Evolutionary conservation across 805 yeast genomes (phyloP).

Genomic region (Wickerhamiella vanderwaltii): DNA sequence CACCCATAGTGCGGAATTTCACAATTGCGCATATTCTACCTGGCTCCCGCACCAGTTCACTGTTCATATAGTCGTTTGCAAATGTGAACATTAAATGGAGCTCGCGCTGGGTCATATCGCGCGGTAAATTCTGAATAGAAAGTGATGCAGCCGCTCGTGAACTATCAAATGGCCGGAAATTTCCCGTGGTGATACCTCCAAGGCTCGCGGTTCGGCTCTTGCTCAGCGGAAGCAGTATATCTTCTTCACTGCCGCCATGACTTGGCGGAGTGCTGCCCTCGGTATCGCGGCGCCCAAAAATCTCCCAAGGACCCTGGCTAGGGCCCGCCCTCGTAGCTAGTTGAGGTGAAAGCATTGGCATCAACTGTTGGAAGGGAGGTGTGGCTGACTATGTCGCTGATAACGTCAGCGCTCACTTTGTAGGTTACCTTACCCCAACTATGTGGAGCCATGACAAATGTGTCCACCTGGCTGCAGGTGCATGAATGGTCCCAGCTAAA

Average conservation of each 20-base stretch:
- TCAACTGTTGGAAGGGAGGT: slow-evolving; percentile 4
- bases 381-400: slow-evolving; percentile 6
- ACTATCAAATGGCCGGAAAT: slow-evolving; percentile 9
- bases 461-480: too few species aligned
- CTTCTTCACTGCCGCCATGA: slow-evolving; percentile 8
- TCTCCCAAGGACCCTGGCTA: slow-evolving; percentile 10
- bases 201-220: slow-evolving; percentile 11
- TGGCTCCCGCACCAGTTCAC: slow-evolving; percentile 23
- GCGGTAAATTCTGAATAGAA: slow-evolving; percentile 27
- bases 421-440: slow-evolving; percentile 6
- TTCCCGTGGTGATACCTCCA: slow-evolving; percentile 10
- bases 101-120: slow-evolving; percentile 30
- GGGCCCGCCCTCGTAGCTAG: slow-evolving; percentile 11
- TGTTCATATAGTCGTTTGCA: slow-evolving; percentile 28
- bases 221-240: slow-evolving; percentile 12
- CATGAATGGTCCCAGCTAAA: too few species aligned
- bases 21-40: slow-evolving; percentile 22
- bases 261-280: slow-evolving; percentile 9
- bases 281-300: slow-evolving; percentile 5
- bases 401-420: slow-evolving; percentile 8
- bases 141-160: slow-evolving; percentile 15
- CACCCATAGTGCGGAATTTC: slow-evolving; percentile 23
- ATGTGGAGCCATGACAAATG: too few species aligned
- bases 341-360: slow-evolving; percentile 13
- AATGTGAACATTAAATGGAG: slow-evolving; percentile 30